Evolutionary conservation across 257 asterid genomes (phyloP).

Genomic region (Verbascum thapsus): DNA sequence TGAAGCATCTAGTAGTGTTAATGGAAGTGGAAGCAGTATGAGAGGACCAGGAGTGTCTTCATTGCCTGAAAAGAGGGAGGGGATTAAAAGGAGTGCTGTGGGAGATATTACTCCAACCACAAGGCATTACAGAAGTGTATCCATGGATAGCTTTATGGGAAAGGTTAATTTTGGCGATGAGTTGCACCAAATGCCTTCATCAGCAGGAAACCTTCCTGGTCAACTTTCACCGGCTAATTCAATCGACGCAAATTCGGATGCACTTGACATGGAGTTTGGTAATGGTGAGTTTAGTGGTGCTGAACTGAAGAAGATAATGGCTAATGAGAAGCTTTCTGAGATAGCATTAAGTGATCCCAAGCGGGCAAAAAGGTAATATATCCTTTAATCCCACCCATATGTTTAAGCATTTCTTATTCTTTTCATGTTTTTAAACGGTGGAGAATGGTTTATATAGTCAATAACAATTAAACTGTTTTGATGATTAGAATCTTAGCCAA

Average conservation of each 20-base stretch:
- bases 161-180: conserved; percentile 70
- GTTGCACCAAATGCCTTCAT: conserved; percentile 68
- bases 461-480: conserved; percentile 5
- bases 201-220: conserved; percentile 63
- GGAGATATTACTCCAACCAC: conserved; percentile 75
- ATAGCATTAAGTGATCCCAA: conserved; percentile 70
- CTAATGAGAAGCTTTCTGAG: conserved; percentile 67
- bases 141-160: conserved; percentile 91
- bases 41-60: conserved; percentile 40
- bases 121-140: conserved; percentile 83
- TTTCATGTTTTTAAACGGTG: conserved; percentile 10
- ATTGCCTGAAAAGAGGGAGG: conserved; percentile 57
- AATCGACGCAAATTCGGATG: conserved; percentile 44
- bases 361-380: conserved; percentile 64
- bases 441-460: conserved; percentile 9
- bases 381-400: conserved; percentile 6
- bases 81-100: conserved; percentile 68
- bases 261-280: conserved; percentile 67
- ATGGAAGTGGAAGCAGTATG: conserved; percentile 56
- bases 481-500: conserved; percentile 64
- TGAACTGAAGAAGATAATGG: conserved; percentile 74
- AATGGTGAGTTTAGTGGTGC: conserved; percentile 73
- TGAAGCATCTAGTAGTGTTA: conserved; percentile 61
- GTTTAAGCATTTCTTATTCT: conserved; percentile 7
- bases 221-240: conserved; percentile 58